Conservation (phyloP, 768 basidiomycete species). For the Russula abietina region DNA sequence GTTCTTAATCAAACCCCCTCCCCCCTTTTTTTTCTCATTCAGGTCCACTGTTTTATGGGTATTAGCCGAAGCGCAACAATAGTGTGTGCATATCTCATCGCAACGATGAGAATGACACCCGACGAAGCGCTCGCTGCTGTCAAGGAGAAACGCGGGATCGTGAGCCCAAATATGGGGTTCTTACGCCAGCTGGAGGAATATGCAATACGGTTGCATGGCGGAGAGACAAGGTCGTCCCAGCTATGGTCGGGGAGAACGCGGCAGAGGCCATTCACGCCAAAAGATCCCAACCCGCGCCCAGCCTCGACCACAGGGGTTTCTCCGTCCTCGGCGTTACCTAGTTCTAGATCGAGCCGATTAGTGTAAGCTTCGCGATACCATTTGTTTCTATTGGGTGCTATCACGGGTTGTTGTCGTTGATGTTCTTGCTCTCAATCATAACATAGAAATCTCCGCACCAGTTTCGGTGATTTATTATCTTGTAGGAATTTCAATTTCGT, state of each 20-base stretch:
- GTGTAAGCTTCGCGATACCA: neutral
- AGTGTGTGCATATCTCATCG: constrained; percentile 59
- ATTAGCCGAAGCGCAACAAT: constrained; percentile 55
- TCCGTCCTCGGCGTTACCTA: neutral
- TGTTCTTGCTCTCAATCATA: too few species aligned
- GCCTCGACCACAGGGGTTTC: neutral
- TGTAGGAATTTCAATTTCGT: neutral
- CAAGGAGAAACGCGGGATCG: constrained; percentile 27
- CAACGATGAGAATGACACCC: constrained; percentile 28
- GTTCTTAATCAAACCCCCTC: neutral
- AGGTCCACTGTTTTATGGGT: constrained; percentile 58
- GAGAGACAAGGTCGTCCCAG: neutral
- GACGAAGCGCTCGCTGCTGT: constrained; percentile 29
- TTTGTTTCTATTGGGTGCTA: neutral
- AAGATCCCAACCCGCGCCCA: neutral
- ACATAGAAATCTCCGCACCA: neutral
- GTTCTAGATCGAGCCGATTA: neutral
- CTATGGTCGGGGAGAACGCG: constrained; percentile 5
- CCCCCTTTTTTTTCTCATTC: neutral
- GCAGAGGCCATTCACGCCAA: constrained; percentile 4
- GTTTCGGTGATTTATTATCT: neutral
- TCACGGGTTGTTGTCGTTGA: too few species aligned
- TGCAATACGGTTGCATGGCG: neutral
- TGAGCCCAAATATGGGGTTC: constrained; percentile 33
- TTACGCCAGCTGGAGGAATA: neutral